These are phyloP conservation scores for Lentinula aciculospora DNA, from an alignment of 768 basidiomycete species.

Conservation along the genomic window DNA sequence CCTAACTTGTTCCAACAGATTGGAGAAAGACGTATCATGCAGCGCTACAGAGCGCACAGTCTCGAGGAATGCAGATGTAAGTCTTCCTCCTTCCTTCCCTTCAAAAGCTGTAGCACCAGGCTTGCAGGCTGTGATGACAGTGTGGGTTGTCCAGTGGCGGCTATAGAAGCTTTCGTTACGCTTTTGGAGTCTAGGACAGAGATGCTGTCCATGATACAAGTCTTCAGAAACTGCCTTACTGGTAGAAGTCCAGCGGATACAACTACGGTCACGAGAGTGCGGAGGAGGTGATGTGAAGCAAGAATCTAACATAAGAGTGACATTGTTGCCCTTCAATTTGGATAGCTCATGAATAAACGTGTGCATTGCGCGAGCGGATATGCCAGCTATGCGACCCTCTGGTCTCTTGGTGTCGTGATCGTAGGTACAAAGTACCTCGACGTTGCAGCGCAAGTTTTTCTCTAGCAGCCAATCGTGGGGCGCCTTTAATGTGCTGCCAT, in stretches of 20 bases:
- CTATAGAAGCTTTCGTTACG: constrained; percentile 38
- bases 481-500: constrained; percentile 54
- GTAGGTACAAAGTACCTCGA: constrained; percentile 61
- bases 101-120: constrained; percentile 53
- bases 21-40: constrained; percentile 45
- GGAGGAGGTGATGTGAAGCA: constrained; percentile 47
- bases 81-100: constrained; percentile 56
- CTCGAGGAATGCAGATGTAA: constrained; percentile 52
- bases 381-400: constrained; percentile 49
- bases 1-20: constrained; percentile 39
- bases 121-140: constrained; percentile 52
- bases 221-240: constrained; percentile 49
- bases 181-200: constrained; percentile 44
- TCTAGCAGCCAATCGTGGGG: constrained; percentile 54
- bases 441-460: constrained; percentile 23
- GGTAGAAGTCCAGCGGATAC: constrained; percentile 57
- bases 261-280: constrained; percentile 37
- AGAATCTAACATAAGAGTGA: constrained; percentile 62
- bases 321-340: constrained; percentile 58
- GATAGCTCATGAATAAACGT: constrained; percentile 56
- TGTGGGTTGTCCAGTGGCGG: constrained; percentile 34
- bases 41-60: constrained; percentile 40
- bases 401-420: constrained; percentile 52
- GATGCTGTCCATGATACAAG: constrained; percentile 38
- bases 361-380: constrained; percentile 61